These are phyloP conservation scores for Plasmodium fragile DNA, from an alignment of 169 alveolate genomes.

Conservation along the genomic window DNA sequence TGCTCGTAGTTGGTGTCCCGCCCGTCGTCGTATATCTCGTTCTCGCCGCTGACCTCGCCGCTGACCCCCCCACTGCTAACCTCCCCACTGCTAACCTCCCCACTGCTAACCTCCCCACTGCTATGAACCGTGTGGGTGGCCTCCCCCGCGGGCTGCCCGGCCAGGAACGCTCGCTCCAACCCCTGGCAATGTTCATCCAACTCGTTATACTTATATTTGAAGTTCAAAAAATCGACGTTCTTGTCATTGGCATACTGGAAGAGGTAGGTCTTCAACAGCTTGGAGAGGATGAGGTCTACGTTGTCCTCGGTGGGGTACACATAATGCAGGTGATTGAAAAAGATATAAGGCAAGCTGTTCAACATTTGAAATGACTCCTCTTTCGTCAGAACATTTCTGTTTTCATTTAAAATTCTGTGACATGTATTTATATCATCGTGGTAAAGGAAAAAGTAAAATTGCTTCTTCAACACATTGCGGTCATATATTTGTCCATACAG, in stretches of 20 bases:
- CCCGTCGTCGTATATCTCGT: constrained; percentile 23
- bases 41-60: no score
- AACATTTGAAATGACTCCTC: constrained; percentile 80
- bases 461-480: constrained; percentile 82
- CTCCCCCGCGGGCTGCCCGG: neutral
- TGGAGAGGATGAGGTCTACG: constrained; percentile 78
- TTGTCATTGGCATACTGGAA: constrained; percentile 80
- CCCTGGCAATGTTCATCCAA: constrained; percentile 41
- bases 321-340: constrained; percentile 78
- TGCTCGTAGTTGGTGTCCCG: constrained; percentile 22
- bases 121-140: neutral
- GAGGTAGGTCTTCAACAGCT: constrained; percentile 79
- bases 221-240: constrained; percentile 54
- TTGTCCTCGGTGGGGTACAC: constrained; percentile 80
- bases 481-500: constrained; percentile 84
- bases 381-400: constrained; percentile 79
- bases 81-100: neutral
- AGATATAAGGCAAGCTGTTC: constrained; percentile 80
- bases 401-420: constrained; percentile 79
- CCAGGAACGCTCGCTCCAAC: neutral
- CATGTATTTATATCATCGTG: constrained; percentile 85
- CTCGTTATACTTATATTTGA: constrained; percentile 59
- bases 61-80: no score
- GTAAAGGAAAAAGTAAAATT: constrained; percentile 82
- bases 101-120: neutral